Percentiles rank a stretch among this genome's conserved stretches.
Conservation (phyloP, 78 protist species). For the Guillardia theta region DNA sequence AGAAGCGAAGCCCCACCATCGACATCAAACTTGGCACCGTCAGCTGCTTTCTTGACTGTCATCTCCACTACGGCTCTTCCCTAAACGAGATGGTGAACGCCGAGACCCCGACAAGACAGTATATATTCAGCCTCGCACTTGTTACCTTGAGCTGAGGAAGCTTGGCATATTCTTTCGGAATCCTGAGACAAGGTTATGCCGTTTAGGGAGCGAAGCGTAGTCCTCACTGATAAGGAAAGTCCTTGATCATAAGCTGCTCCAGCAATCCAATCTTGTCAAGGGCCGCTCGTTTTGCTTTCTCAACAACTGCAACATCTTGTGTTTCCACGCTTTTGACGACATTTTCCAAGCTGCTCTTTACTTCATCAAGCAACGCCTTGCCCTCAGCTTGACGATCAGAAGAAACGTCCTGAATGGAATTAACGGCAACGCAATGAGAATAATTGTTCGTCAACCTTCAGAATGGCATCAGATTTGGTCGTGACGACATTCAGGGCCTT, state of each 20-base stretch:
- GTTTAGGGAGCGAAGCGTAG: too few relatives aligned
- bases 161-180: not conserved
- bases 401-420: too few relatives aligned
- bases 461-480: too few relatives aligned
- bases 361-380: too few relatives aligned
- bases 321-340: not conserved
- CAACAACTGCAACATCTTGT: too few relatives aligned
- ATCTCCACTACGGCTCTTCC: not conserved
- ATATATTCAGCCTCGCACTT: not conserved
- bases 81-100: not conserved
- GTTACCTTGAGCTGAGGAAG: conserved; percentile 13
- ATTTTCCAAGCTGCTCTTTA: too few relatives aligned
- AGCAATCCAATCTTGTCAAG: not conserved
- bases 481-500: too few relatives aligned
- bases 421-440: too few relatives aligned
- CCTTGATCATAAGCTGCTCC: not conserved
- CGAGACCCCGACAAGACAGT: not conserved
- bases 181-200: too few relatives aligned
- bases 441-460: too few relatives aligned
- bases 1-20: not conserved
- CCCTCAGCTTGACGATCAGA: too few relatives aligned
- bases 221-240: not conserved
- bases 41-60: not conserved
- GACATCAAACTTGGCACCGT: not conserved
- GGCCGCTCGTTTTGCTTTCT: not conserved